A percentile compares a stretch with the other conserved stretches of the same genome.
phyloP scores from a whole-genome alignment of 73 alveolate species.

The Paramecium sexaurelia region DNA sequence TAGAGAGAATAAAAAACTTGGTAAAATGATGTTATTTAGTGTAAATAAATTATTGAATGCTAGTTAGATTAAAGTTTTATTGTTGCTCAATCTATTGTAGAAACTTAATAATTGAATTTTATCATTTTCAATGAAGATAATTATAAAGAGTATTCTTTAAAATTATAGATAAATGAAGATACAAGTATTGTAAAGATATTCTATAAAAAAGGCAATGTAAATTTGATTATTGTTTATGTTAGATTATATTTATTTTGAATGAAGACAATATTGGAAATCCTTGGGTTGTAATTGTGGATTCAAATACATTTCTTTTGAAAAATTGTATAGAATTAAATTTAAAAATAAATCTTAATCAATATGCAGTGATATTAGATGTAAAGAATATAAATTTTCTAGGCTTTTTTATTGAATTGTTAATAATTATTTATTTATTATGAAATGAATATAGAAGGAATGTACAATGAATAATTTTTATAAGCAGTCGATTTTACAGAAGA shows the following conservation, averaged over 20 bases:
- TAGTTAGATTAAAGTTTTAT: neutral
- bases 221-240: neutral
- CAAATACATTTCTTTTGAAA: neutral
- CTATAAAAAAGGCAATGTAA: neutral
- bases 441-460: neutral
- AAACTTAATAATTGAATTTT: neutral
- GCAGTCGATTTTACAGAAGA: slow-evolving; percentile 9
- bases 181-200: neutral
- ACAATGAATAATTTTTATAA: slow-evolving; percentile 24
- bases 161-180: neutral
- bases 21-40: neutral
- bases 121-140: neutral
- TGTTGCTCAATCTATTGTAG: neutral
- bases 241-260: neutral
- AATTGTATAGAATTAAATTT: neutral
- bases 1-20: neutral
- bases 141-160: neutral
- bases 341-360: neutral
- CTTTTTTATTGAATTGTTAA: neutral
- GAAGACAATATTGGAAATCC: slow-evolving; percentile 1
- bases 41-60: neutral
- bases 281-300: neutral
- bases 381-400: neutral
- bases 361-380: slow-evolving; percentile 30
- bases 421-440: neutral